phyloP scores from a whole-genome alignment of 2,329 filamentous ascomycete genomes.

The Aspergillus japonicus region DNA sequence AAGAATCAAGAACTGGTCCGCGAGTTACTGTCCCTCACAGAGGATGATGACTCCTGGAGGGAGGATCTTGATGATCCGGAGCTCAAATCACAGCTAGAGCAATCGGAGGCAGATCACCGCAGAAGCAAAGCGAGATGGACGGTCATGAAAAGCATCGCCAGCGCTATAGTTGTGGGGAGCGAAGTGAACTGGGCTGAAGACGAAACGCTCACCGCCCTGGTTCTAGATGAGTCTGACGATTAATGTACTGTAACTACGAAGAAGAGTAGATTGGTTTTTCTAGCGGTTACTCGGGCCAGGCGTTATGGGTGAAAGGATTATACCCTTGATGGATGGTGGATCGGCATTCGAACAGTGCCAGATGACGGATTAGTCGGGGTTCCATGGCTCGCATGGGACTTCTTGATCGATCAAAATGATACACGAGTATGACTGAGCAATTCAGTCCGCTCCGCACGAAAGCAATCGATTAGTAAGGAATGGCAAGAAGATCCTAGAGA shows the following conservation, averaged over 20 bases:
- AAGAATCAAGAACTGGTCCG: slow-evolving; percentile 64
- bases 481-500: background rate
- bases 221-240: slow-evolving; percentile 66
- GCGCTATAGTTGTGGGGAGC: slow-evolving; percentile 75
- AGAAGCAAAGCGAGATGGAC: slow-evolving; percentile 66
- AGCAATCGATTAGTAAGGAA: background rate
- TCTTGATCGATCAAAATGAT: background rate
- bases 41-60: slow-evolving; percentile 52
- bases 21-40: slow-evolving; percentile 63
- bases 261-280: background rate
- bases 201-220: slow-evolving; percentile 64
- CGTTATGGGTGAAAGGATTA: slow-evolving; percentile 9
- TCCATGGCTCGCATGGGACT: background rate
- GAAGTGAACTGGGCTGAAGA: slow-evolving; percentile 79
- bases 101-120: slow-evolving; percentile 60
- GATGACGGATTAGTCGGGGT: background rate
- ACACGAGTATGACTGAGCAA: background rate
- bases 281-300: slow-evolving; percentile 8
- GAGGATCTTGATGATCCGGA: slow-evolving; percentile 56
- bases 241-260: slow-evolving; percentile 21
- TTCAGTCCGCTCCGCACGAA: background rate
- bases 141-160: slow-evolving; percentile 74
- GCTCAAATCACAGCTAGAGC: slow-evolving; percentile 56
- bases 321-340: slow-evolving; percentile 5
- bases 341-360: background rate